Evolutionary conservation across 768 basidiomycete species (phyloP).

Genomic region (Cyclocybe aegerita): DNA sequence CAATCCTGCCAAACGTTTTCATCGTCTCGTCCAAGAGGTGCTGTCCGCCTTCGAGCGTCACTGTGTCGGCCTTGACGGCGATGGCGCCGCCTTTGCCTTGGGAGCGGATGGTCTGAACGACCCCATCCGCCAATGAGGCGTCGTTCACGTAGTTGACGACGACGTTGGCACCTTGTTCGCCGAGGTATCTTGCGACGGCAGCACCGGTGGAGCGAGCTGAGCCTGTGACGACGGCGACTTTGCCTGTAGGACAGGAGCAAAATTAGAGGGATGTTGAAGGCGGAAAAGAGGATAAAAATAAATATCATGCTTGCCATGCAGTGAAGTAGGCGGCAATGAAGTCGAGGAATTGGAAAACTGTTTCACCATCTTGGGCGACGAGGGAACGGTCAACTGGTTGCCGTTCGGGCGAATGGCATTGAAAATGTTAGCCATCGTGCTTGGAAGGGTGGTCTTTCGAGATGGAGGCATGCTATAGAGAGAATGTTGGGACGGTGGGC

Average conservation of each 20-base stretch:
- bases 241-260: conserved; percentile 26
- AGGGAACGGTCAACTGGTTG: conserved; percentile 16
- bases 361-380: conserved; percentile 16
- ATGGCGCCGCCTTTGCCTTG: conserved; percentile 46
- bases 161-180: conserved; percentile 54
- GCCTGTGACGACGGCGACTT: conserved; percentile 61
- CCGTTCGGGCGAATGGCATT: conserved; percentile 18
- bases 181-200: conserved; percentile 51
- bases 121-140: conserved; percentile 39
- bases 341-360: conserved; percentile 20
- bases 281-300: background rate
- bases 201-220: conserved; percentile 63
- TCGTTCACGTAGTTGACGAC: conserved; percentile 55
- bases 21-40: conserved; percentile 47
- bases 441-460: conserved; percentile 19
- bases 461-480: conserved; percentile 1
- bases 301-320: conserved; percentile 18
- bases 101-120: conserved; percentile 45
- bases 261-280: background rate
- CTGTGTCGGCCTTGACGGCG: conserved; percentile 52
- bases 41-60: conserved; percentile 46
- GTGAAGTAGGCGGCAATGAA: conserved; percentile 25
- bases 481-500: no score
- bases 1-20: conserved; percentile 48
- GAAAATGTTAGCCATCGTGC: conserved; percentile 23